Percentiles rank a stretch among this genome's conserved stretches.
Evolutionary conservation across 352 stramenopile species (phyloP).

Genomic region (Phytophthora idaei): DNA sequence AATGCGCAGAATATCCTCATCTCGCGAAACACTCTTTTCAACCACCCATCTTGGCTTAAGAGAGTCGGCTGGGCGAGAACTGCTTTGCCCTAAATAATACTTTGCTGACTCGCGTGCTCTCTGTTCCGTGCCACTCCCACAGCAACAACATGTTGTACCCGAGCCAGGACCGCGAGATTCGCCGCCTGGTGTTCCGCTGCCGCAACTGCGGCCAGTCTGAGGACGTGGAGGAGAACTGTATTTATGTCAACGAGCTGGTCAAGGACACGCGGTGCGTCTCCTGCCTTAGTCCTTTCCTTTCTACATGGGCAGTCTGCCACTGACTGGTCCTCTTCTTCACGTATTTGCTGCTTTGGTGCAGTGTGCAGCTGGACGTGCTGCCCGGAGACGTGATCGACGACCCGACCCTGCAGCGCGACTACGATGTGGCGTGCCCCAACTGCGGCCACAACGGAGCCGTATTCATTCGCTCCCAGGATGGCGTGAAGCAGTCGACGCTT

Average conservation of each 20-base stretch:
- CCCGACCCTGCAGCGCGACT: constrained; percentile 87
- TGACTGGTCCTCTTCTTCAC: constrained; percentile 1
- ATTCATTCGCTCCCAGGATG: constrained; percentile 89
- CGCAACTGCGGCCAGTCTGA: constrained; percentile 88
- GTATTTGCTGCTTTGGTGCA: constrained; percentile 24
- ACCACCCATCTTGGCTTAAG: too few species aligned
- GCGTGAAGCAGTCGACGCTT: constrained; percentile 87
- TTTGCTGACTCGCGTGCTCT: constrained; percentile 5
- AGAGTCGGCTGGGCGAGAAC: constrained; percentile 1
- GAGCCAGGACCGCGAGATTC: constrained; percentile 87
- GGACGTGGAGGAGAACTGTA: constrained; percentile 90
- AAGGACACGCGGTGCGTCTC: constrained; percentile 81
- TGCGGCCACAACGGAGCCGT: constrained; percentile 81
- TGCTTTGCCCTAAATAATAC: background rate
- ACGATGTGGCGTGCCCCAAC: constrained; percentile 84
- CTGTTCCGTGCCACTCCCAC: background rate
- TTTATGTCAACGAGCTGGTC: constrained; percentile 92
- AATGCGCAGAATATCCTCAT: background rate
- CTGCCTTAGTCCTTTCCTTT: background rate
- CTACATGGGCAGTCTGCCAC: background rate
- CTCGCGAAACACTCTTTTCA: background rate
- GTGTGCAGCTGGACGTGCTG: constrained; percentile 85
- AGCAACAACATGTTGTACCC: constrained; percentile 94
- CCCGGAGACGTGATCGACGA: constrained; percentile 89
- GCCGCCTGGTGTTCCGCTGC: constrained; percentile 85